Evolutionary conservation across 2,329 filamentous ascomycete genomes (phyloP), one percentile per base, ranked within the genome.

Genomic region (Hymenoscyphus occultus): DNA sequence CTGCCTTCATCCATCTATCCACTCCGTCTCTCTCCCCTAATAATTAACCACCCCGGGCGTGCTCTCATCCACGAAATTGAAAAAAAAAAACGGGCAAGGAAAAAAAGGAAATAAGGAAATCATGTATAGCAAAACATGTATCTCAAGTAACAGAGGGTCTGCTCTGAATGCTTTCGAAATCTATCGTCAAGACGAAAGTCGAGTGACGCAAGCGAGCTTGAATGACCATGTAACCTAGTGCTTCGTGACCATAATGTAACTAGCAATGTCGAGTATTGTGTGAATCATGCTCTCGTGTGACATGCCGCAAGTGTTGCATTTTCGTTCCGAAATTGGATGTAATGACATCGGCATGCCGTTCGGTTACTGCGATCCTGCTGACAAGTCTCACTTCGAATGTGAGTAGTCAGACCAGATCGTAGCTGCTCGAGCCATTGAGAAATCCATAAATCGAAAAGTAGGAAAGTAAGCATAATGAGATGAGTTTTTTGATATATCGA

Each of bases 261-360:
- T 62, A 65, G 67, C 66, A 48, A 64, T 68, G 65, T 68, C 68
- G 66, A 70, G 63, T 67, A 62, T 61, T 68, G 45, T 62, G 40
- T 54, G 59, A 67, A 65, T 62, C 63, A 66, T 69, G 69, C 64
- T 16, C 59, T 60, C 59, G 45, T 35, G 31, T 60, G 57, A 59
- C 63, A 59, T 65, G 65, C 68, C 61, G 54, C 65, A 57, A 63
- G 61, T 60, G 65, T 71, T 67, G 66, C 65, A 71, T 67, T 67
- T 35, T 65, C 69, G 65, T 63, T 71, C 66, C 67, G 69, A 71
- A 66, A 59, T 62, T 69, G 65, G 66, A 73, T 72, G 69, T 71
- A 45, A 70, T 74, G 69, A 69, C 73, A 75, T 75, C 73, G 74
- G 68, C 73, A 64, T 74, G 74, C 74, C 74, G 73, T 76, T 75